Percentiles rank a stretch among this genome's conserved stretches.
phyloP scores from a whole-genome alignment of 306 rosid species.

The Styphnolobium japonicum region DNA sequence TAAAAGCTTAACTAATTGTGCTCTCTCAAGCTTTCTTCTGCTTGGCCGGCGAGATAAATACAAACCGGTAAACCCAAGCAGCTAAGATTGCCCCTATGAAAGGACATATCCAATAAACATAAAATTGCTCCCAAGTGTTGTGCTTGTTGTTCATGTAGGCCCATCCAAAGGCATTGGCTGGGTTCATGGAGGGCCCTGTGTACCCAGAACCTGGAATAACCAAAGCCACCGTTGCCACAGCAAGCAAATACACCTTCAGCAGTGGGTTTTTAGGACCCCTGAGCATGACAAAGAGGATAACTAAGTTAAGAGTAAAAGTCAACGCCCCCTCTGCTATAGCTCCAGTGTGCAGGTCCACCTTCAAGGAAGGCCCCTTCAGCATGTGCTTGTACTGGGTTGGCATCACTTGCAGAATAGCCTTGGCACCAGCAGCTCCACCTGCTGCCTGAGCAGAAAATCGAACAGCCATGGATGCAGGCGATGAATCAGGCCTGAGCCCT shows the following conservation, averaged over 20 bases:
- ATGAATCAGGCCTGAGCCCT: slow-evolving; percentile 25
- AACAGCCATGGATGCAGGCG: slow-evolving; percentile 37
- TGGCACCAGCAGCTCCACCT: slow-evolving; percentile 45
- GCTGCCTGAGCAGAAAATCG: slow-evolving; percentile 52
- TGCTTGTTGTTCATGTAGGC: slow-evolving; percentile 42
- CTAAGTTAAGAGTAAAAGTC: slow-evolving; percentile 33
- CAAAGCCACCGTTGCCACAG: slow-evolving; percentile 29
- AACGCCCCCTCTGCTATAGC: slow-evolving; percentile 39
- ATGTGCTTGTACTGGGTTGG: slow-evolving; percentile 28
- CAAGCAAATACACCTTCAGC: slow-evolving; percentile 35
- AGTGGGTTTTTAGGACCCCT: slow-evolving; percentile 37
- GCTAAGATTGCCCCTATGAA: slow-evolving; percentile 43
- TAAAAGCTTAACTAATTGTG: background rate
- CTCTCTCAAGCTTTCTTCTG: slow-evolving; percentile 58
- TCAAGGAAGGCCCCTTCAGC: slow-evolving; percentile 46
- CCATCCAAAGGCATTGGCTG: slow-evolving; percentile 58
- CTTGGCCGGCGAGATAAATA: slow-evolving; percentile 39
- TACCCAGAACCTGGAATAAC: slow-evolving; percentile 33
- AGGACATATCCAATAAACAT: slow-evolving; percentile 51
- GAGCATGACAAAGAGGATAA: slow-evolving; percentile 29
- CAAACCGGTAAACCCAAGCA: slow-evolving; percentile 23
- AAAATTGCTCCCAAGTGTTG: slow-evolving; percentile 44
- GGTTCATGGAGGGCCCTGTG: slow-evolving; percentile 58
- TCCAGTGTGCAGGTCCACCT: slow-evolving; percentile 41
- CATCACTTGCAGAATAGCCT: slow-evolving; percentile 33